Conservation (phyloP, 2,329 filamentous ascomycete genomes). For the Xylaria sp. region DNA sequence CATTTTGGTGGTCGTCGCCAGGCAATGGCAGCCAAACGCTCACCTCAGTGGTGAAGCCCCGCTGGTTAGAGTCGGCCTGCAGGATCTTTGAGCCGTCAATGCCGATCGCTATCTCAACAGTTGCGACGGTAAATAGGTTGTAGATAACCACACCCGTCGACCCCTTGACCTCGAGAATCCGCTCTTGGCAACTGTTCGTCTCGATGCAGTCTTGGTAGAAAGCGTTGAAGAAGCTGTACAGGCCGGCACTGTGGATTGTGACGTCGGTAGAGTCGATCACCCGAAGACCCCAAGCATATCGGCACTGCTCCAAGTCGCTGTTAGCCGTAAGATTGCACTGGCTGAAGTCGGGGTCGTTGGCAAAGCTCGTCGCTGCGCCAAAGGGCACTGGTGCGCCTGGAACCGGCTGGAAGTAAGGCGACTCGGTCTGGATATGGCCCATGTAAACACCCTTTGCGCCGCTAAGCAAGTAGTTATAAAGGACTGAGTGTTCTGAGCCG, state of each 20-base stretch:
- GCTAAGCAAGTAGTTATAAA: conserved; percentile 71
- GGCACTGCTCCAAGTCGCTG: too few relatives aligned
- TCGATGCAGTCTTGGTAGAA: conserved; percentile 65
- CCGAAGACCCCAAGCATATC: too few relatives aligned
- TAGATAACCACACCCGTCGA: conserved; percentile 25
- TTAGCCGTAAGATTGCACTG: neutral
- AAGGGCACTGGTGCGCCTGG: conserved; percentile 6
- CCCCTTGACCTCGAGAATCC: conserved; percentile 57
- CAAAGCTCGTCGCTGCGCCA: neutral
- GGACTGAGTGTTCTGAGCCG: conserved; percentile 50
- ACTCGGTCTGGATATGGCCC: conserved; percentile 68
- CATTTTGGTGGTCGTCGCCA: conserved; percentile 39
- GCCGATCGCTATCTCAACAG: conserved; percentile 27
- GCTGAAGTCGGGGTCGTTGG: conserved; percentile 5
- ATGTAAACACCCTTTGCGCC: conserved; percentile 72
- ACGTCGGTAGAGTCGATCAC: too few relatives aligned
- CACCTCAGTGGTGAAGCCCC: conserved; percentile 44
- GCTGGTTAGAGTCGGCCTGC: conserved; percentile 3
- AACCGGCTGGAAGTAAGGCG: conserved; percentile 12
- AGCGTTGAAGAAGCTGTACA: conserved; percentile 49
- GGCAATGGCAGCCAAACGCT: conserved; percentile 45
- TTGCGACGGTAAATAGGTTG: conserved; percentile 37
- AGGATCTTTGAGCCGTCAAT: conserved; percentile 22
- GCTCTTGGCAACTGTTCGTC: conserved; percentile 65
- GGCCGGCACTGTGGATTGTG: neutral